These are phyloP conservation scores for Cladophialophora yegresii DNA, from an alignment of 2,329 filamentous ascomycete genomes.

Conservation along the genomic window DNA sequence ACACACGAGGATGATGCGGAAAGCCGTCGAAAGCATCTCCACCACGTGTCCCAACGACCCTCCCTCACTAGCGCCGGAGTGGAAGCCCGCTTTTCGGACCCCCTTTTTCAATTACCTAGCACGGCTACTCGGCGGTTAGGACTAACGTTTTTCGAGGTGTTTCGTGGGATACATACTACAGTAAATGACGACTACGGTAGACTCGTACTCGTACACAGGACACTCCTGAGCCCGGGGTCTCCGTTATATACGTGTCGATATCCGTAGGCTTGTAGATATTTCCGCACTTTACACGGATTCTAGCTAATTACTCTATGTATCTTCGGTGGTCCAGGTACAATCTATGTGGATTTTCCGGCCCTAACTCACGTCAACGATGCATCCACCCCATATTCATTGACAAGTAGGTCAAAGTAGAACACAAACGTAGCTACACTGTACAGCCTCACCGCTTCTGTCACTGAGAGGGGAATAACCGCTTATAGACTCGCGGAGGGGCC, in stretches of 20 bases:
- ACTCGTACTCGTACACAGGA: too few species aligned
- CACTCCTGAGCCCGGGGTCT: background rate
- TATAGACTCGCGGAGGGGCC: background rate
- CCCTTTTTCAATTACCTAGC: constrained; percentile 8
- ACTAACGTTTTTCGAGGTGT: background rate
- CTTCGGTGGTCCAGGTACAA: background rate
- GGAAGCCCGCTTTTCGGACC: constrained; percentile 3
- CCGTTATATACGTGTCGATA: background rate
- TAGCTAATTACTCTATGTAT: too few species aligned
- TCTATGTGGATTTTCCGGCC: background rate
- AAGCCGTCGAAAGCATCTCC: background rate
- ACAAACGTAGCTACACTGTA: background rate
- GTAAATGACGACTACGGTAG: too few species aligned
- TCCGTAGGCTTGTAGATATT: background rate
- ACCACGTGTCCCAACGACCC: background rate
- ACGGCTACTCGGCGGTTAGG: background rate
- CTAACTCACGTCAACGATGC: background rate
- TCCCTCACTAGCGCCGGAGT: constrained; percentile 12
- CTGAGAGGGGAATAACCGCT: background rate
- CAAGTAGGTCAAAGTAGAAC: background rate
- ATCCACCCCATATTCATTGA: background rate
- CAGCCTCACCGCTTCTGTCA: background rate
- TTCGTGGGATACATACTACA: background rate
- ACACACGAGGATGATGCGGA: background rate
- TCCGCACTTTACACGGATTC: too few species aligned